Evolutionary conservation across 148 eudicot species (phyloP), one percentile per base, ranked within the genome.

Genomic region (Bassia scoparia): DNA sequence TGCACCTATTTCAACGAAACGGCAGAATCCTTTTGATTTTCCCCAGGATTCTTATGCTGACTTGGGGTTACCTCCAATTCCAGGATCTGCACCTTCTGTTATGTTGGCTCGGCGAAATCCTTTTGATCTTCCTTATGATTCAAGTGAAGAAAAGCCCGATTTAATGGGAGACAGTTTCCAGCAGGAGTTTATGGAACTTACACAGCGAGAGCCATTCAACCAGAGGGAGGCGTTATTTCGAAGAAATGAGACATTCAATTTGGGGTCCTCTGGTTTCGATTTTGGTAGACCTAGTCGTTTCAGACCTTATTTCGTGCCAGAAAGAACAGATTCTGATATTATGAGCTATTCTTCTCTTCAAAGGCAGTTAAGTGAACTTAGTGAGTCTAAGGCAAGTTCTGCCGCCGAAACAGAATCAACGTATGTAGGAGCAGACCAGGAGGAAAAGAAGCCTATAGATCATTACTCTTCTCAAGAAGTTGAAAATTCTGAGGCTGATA

Each of bases 71-170:
- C 93, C 93, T 14, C 93, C 93, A 15, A 84, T 90, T 74, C 96
- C 96, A 0, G 96, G 96, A 43, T 90, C 96, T 55, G 96, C 96
- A 44, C 96, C 96, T 23, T 86, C 96, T 43, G 49, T 81, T 81
- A 48, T 90, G 79, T 52, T 80, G 69, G 74, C 70, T 33, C 81
- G 92, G 69, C 69, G 82, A 55, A 90, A 90, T 73, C 96, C 96
- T 53, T 90, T 90, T 69, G 96, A 88, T 75, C 86, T 90, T 78
- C 90, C 96, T 76, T 88, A 88, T 80, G 96, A 90, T 75, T 88
- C 96, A 5, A 85, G 86, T 66, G 96, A 90, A 77, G 96, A 90
- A 78, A 90, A 90, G 82, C 90, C 92, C 55, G 88, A 90, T 79
- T 84, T 89, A 18, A 77, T 73, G 67, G 89, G 76, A 16, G 96